Percentiles rank a stretch among this genome's conserved stretches.
Conservation (phyloP, 192 early-diverging fungal species). For the Backusella macrospora region DNA sequence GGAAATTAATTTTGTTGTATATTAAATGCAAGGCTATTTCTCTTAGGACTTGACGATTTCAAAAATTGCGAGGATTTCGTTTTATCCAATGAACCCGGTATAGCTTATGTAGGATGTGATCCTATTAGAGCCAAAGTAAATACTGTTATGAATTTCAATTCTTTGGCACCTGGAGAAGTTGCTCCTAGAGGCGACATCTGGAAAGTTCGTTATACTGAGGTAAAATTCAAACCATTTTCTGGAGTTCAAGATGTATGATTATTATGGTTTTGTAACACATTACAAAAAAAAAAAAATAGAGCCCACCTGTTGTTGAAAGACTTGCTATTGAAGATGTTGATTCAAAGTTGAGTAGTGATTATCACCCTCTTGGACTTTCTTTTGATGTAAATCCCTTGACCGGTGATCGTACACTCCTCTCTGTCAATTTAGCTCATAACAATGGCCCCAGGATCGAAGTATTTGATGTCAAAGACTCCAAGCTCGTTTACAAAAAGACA, state of each 20-base stretch:
- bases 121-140: conserved; percentile 26
- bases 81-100: not conserved
- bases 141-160: conserved; percentile 26
- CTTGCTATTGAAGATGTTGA: not conserved
- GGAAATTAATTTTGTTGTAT: too few species aligned
- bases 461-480: conserved; percentile 13
- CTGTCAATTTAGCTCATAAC: conserved; percentile 19
- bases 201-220: conserved; percentile 19
- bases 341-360: not conserved
- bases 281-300: not conserved
- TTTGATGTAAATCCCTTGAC: conserved; percentile 17
- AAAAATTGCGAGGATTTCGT: conserved; percentile 27
- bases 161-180: conserved; percentile 2
- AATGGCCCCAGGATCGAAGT: conserved; percentile 12
- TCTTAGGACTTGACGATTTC: not conserved
- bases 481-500: conserved; percentile 17
- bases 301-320: conserved; percentile 3
- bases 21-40: not conserved
- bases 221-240: not conserved
- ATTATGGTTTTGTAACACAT: not conserved
- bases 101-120: conserved; percentile 28
- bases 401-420: conserved; percentile 5
- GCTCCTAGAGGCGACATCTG: conserved; percentile 17
- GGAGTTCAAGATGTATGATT: too few species aligned
- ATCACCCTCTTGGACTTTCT: conserved; percentile 38